Base-by-base conservation (phyloP, 2,329 filamentous ascomycete genomes). In the Trichoderma breve region DNA sequence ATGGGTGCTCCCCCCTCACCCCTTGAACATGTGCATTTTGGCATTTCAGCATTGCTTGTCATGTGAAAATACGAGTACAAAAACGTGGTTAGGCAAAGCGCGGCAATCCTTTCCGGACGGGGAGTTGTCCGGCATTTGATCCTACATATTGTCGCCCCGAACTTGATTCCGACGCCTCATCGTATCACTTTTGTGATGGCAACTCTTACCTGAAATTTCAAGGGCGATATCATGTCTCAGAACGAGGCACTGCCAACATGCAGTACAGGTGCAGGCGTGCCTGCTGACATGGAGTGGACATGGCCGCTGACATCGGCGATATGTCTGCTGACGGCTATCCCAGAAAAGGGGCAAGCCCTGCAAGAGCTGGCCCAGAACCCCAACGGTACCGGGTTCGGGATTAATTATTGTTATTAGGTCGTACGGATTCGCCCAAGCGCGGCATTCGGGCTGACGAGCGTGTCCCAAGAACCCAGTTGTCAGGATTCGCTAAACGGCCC, bases 401-500 rank as follows among this genome's bases (percentile, higher is more conserved):
- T 32, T 24, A 11, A 51, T 18, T 39, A 67, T 58, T 39, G 43
- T 14, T 39, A 36, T n/a, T 53, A 43, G 51, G 15, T 5, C 18
- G n/a, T 30, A 43, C 51, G 24, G 15, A 67, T 67, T 67, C 21
- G 51, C 24, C 18, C 32, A 67, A 43, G 64, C 64, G 32, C 24
- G 8, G 11, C 28, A 9, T 21, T 58, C 11, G 24, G 64, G 32
- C 51, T 43, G 64, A 26, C 34, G 21, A 67, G 11, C 64, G 24
- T 47, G 26, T 64, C 26, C 61, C 61, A 51, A 28, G 39, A 55
- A 55, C 43, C 63, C 30, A 36, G 63, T 24, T 36, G 28, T 34
- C n/a, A 61, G 66, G 53, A 34, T 69, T 69, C 36, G 36, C 55
- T 69, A 61, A 68, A 51, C 55, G 55, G 55, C 28, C 66, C 55